Conservation (phyloP, 2,329 filamentous ascomycete genomes). For the Apiospora pterosperma region DNA sequence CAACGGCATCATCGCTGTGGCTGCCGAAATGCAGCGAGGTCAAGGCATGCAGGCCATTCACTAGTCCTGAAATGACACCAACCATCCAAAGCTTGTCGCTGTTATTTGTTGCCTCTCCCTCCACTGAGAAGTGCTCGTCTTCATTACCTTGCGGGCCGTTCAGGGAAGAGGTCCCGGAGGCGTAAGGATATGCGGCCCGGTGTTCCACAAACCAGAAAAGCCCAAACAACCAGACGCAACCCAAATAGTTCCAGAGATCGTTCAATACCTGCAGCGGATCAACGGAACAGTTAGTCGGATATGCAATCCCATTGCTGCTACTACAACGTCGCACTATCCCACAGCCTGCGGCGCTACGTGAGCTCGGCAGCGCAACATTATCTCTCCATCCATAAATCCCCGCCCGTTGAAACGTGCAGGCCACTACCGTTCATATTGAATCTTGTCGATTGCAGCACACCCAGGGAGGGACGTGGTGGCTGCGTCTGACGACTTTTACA, state of each 20-base stretch:
- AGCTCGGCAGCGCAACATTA: background rate
- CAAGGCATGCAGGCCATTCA: background rate
- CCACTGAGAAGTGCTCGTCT: background rate
- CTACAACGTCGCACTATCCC: background rate
- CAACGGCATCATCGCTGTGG: background rate
- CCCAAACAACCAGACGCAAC: background rate
- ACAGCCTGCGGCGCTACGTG: background rate
- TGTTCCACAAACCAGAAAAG: background rate
- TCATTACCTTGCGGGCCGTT: background rate
- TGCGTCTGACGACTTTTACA: background rate
- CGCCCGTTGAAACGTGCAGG: background rate
- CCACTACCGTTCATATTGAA: background rate
- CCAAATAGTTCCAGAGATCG: background rate
- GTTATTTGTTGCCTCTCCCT: background rate
- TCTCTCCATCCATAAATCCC: background rate
- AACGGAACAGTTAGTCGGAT: background rate
- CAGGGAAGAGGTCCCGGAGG: background rate
- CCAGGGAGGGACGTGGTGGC: background rate
- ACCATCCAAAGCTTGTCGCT: background rate
- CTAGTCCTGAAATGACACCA: background rate
- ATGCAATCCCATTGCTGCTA: background rate
- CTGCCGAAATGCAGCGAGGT: background rate
- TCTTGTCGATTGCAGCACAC: background rate
- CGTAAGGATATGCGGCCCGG: background rate
- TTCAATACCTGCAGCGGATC: background rate